Evolutionary conservation across 2,329 filamentous ascomycete species (phyloP).

Genomic region (Elsinoe batatas): DNA sequence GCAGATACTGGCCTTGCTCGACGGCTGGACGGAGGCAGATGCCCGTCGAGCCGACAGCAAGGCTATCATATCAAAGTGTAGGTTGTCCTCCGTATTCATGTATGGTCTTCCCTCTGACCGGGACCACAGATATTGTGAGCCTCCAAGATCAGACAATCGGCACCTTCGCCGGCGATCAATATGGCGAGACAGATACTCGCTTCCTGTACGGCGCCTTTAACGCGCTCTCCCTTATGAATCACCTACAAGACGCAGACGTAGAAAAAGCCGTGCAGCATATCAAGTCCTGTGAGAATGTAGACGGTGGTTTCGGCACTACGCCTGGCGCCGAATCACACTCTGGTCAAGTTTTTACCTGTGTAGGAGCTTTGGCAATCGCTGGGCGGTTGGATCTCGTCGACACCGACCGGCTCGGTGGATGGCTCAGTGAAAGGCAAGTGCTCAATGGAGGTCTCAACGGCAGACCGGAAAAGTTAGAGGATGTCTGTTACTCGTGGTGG

Average conservation of each 20-base stretch:
- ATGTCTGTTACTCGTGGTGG: conserved; percentile 99
- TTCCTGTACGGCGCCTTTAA: conserved; percentile 89
- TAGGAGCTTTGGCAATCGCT: conserved; percentile 77
- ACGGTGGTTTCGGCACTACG: conserved; percentile 82
- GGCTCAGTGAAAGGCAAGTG: conserved; percentile 89
- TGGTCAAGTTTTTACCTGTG: conserved; percentile 90
- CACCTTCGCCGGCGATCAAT: conserved; percentile 87
- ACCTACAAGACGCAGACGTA: conserved; percentile 65
- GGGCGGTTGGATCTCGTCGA: conserved; percentile 73
- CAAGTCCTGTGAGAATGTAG: conserved; percentile 77
- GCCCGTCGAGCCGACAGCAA: conserved; percentile 55
- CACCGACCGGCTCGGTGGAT: conserved; percentile 66
- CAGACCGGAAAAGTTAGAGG: conserved; percentile 86
- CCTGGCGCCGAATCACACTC: conserved; percentile 91
- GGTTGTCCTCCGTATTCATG: conserved; percentile 24
- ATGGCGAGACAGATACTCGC: conserved; percentile 91
- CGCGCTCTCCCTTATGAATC: conserved; percentile 70
- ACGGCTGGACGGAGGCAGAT: conserved; percentile 78
- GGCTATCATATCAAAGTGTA: conserved; percentile 68
- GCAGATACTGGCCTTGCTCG: conserved; percentile 79
- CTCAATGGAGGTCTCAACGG: conserved; percentile 85
- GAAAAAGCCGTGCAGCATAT: conserved; percentile 71
- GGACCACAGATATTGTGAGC: conserved; percentile 56
- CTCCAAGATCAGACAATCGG: conserved; percentile 74
- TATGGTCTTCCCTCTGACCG: neutral